These are phyloP conservation scores for Agrocybe pediades DNA, from an alignment of 768 basidiomycete genomes.

Conservation along the genomic window DNA sequence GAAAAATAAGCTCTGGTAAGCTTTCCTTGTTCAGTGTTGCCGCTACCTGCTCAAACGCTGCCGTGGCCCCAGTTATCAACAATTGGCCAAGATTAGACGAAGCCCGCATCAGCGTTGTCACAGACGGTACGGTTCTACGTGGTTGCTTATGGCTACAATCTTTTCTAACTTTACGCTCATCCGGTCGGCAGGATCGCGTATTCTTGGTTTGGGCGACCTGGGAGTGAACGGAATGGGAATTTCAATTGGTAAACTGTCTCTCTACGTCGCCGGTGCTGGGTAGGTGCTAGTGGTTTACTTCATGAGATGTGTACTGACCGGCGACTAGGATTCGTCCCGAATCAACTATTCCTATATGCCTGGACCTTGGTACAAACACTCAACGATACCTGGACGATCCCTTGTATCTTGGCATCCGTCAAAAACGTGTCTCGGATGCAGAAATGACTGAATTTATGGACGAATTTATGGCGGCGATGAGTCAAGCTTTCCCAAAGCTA, in stretches of 20 bases:
- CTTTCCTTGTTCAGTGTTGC: not conserved
- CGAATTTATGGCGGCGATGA: constrained; percentile 88
- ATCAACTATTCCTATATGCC: constrained; percentile 79
- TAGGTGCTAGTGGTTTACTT: constrained; percentile 30
- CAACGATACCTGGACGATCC: constrained; percentile 80
- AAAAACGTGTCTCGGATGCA: constrained; percentile 60
- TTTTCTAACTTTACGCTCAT: constrained; percentile 13
- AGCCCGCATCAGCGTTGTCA: constrained; percentile 90
- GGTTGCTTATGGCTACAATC: not conserved
- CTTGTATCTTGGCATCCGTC: constrained; percentile 84
- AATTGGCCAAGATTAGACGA: constrained; percentile 75
- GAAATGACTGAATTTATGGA: constrained; percentile 87
- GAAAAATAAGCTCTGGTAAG: constrained; percentile 61
- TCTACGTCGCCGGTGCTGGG: constrained; percentile 92
- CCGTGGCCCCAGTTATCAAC: constrained; percentile 46
- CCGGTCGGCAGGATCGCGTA: constrained; percentile 66
- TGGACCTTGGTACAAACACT: constrained; percentile 92
- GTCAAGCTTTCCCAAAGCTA: constrained; percentile 71
- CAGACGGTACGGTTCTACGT: constrained; percentile 70
- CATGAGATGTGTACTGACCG: not conserved
- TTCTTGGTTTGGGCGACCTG: constrained; percentile 85
- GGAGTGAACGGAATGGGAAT: constrained; percentile 88
- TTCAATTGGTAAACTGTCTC: constrained; percentile 88
- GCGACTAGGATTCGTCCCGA: constrained; percentile 65
- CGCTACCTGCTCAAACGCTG: not conserved